These are phyloP conservation scores for Cajanus cajan DNA, from an alignment of 306 rosid genomes.

Conservation along the genomic window DNA sequence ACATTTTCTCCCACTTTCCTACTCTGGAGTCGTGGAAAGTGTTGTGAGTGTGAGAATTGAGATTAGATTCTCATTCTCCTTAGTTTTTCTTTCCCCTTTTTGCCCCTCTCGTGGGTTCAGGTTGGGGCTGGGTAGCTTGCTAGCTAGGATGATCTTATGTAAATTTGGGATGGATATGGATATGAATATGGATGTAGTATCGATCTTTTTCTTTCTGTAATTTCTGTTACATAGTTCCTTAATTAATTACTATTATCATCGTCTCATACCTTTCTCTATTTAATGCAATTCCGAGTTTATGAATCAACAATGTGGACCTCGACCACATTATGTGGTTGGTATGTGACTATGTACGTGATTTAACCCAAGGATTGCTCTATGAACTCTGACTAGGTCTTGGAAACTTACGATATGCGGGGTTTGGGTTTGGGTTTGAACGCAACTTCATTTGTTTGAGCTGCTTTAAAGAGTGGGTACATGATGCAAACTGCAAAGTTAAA, in stretches of 20 bases:
- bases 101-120: conserved; percentile 19
- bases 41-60: conserved; percentile 47
- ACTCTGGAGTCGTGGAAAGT: conserved; percentile 96
- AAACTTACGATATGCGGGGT: not conserved
- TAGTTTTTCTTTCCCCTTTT: not conserved
- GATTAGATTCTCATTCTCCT: not conserved
- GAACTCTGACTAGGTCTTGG: conserved; percentile 8
- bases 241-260: not conserved
- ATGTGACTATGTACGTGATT: too few relatives aligned
- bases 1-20: conserved; percentile 66
- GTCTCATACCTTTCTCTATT: conserved; percentile 20
- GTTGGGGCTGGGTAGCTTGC: not conserved
- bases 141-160: conserved; percentile 33
- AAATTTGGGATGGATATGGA: conserved; percentile 37
- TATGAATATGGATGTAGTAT: conserved; percentile 19
- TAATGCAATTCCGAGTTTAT: conserved; percentile 18
- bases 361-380: too few relatives aligned
- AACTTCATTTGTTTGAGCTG: not conserved
- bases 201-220: conserved; percentile 1
- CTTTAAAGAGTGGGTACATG: not conserved
- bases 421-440: conserved; percentile 16
- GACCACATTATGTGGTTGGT: not conserved
- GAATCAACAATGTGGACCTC: conserved; percentile 12
- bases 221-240: conserved; percentile 33
- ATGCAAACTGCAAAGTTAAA: not conserved